phyloP scores from a whole-genome alignment of 2,329 filamentous ascomycete genomes.

The Biscogniauxia sp. region DNA sequence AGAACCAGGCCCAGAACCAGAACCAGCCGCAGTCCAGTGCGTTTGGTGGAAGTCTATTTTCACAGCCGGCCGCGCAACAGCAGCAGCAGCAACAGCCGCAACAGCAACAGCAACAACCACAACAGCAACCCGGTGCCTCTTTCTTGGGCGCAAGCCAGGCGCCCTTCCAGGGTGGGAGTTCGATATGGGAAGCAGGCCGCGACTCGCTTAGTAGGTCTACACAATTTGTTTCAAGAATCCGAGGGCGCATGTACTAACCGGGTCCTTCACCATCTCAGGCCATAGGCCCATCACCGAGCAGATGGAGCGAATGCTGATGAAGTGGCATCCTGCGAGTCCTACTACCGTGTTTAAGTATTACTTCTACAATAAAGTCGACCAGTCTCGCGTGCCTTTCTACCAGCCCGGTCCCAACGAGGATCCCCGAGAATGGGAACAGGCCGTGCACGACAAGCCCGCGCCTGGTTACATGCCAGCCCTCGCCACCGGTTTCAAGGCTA shows the following conservation, averaged over 20 bases:
- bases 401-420: constrained; percentile 69
- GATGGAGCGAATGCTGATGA: constrained; percentile 65
- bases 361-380: constrained; percentile 83
- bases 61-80: constrained; percentile 36
- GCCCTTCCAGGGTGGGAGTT: constrained; percentile 28
- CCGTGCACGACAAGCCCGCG: constrained; percentile 74
- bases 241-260: constrained; percentile 3
- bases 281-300: constrained; percentile 76
- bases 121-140: constrained; percentile 38
- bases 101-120: constrained; percentile 34
- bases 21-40: constrained; percentile 21
- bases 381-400: constrained; percentile 73
- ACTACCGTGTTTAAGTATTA: constrained; percentile 78
- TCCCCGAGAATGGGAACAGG: constrained; percentile 79
- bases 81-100: constrained; percentile 36
- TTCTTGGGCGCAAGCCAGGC: constrained; percentile 43
- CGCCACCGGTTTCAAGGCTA: constrained; percentile 68
- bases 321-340: constrained; percentile 69
- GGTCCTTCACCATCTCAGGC: constrained; percentile 38
- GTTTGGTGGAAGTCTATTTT: constrained; percentile 33
- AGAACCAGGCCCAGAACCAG: constrained; percentile 29
- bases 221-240: not conserved
- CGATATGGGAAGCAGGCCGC: constrained; percentile 32
- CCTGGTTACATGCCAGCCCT: constrained; percentile 75
- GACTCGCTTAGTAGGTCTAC: constrained; percentile 27